Percentiles rank a stretch among this genome's conserved stretches.
These are phyloP conservation scores for Blumeria hordei DNA, from an alignment of 2,329 filamentous ascomycete species.

Conservation along the genomic window DNA sequence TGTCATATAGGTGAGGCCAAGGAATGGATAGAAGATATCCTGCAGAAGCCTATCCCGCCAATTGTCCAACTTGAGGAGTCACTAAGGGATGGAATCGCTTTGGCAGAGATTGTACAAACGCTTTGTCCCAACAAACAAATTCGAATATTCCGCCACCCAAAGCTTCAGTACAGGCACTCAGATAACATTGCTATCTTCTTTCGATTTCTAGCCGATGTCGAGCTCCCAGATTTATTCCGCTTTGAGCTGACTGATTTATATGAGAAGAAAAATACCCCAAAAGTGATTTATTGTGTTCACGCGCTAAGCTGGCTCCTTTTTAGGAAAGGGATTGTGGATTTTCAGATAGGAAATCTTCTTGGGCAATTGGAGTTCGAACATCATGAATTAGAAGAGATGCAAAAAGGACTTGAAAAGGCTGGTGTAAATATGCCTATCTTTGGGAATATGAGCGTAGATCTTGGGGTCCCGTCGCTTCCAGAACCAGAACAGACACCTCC, in stretches of 20 bases:
- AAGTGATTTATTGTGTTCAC: constrained; percentile 97
- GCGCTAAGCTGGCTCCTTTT: constrained; percentile 93
- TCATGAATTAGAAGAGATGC: constrained; percentile 88
- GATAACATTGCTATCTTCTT: constrained; percentile 98
- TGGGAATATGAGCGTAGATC: constrained; percentile 87
- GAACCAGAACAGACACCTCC: constrained; percentile 49
- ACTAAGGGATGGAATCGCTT: constrained; percentile 71
- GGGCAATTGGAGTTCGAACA: constrained; percentile 94
- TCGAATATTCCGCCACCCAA: constrained; percentile 66
- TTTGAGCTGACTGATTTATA: constrained; percentile 96
- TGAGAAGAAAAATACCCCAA: constrained; percentile 98
- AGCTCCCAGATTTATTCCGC: constrained; percentile 82
- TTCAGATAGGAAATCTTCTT: constrained; percentile 88
- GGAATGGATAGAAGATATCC: constrained; percentile 92
- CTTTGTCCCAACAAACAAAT: constrained; percentile 53
- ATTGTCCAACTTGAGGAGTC: constrained; percentile 89
- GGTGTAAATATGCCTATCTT: constrained; percentile 95
- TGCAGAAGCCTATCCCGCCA: constrained; percentile 62
- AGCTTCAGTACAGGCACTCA: constrained; percentile 80
- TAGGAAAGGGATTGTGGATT: constrained; percentile 81
- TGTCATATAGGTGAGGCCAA: constrained; percentile 98
- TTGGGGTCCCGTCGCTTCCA: constrained; percentile 61
- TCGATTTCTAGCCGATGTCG: constrained; percentile 71
- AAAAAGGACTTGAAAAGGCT: constrained; percentile 88
- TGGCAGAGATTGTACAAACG: constrained; percentile 82